These are phyloP conservation scores for Polyporus tsugae DNA, from an alignment of 1,284 basidiomycete species.

Conservation along the genomic window DNA sequence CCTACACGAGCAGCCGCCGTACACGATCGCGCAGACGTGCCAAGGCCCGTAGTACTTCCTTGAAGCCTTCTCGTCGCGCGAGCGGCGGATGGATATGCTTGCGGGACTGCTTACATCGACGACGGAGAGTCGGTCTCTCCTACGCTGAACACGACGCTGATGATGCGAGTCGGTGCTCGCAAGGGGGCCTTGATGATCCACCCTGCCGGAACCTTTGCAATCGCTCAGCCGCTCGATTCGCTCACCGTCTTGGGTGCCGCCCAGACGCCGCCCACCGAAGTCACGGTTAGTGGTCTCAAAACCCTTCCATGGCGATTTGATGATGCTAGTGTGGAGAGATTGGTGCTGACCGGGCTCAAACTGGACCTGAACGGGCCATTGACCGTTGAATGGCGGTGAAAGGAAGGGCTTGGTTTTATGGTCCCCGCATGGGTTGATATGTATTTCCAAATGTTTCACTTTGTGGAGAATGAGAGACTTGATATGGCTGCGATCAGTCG, in stretches of 20 bases:
- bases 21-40: constrained; percentile 67
- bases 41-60: constrained; percentile 54
- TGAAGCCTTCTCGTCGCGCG: constrained; percentile 60
- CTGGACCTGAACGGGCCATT: constrained; percentile 27
- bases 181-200: constrained; percentile 45
- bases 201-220: constrained; percentile 45
- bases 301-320: constrained; percentile 31
- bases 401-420: too few relatives aligned
- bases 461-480: too few relatives aligned
- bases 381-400: constrained; percentile 26
- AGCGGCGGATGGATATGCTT: constrained; percentile 52
- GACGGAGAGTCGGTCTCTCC: constrained; percentile 67
- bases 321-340: constrained; percentile 24
- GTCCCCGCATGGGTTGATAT: too few relatives aligned
- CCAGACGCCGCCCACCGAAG: constrained; percentile 34
- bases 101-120: constrained; percentile 68
- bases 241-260: constrained; percentile 47
- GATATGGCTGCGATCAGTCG: too few relatives aligned
- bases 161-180: constrained; percentile 47
- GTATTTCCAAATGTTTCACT: too few relatives aligned
- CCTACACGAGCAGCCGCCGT: constrained; percentile 60
- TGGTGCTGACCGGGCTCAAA: constrained; percentile 27
- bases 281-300: constrained; percentile 24
- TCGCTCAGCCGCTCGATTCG: constrained; percentile 41
- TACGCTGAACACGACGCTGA: constrained; percentile 55